These are phyloP conservation scores for Phanerochaete carnosa DNA, from an alignment of 768 basidiomycete genomes.

Conservation along the genomic window DNA sequence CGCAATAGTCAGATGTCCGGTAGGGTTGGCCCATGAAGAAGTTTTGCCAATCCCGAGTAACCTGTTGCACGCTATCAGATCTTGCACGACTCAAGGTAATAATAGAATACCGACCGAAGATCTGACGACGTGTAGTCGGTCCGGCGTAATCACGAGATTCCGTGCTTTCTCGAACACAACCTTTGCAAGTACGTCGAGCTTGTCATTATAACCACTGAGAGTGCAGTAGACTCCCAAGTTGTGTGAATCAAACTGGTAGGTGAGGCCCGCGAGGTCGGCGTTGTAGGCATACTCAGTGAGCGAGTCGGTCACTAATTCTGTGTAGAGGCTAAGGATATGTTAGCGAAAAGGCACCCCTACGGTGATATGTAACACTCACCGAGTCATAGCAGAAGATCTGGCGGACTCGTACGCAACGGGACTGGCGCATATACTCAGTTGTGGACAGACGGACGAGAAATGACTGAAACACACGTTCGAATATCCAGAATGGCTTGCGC, in stretches of 20 bases:
- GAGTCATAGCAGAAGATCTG: conserved; percentile 68
- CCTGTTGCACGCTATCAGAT: conserved; percentile 35
- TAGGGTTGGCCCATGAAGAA: conserved; percentile 86
- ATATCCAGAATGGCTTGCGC: conserved; percentile 75
- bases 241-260: conserved; percentile 63
- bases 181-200: conserved; percentile 69
- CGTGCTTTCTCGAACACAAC: conserved; percentile 70
- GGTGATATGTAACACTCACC: conserved; percentile 35
- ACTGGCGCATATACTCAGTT: conserved; percentile 30
- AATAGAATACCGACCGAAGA: conserved; percentile 59
- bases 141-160: conserved; percentile 57
- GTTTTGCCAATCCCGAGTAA: conserved; percentile 78
- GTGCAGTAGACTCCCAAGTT: conserved; percentile 64
- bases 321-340: conserved; percentile 55
- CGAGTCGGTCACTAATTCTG: conserved; percentile 84
- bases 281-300: conserved; percentile 90
- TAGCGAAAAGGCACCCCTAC: background rate
- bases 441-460: background rate
- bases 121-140: conserved; percentile 76
- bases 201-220: conserved; percentile 90
- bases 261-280: conserved; percentile 86
- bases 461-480: conserved; percentile 49
- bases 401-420: conserved; percentile 60
- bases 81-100: background rate
- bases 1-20: conserved; percentile 72